These are phyloP conservation scores for Phytophthora kernoviae DNA, from an alignment of 352 stramenopile species.

Conservation along the genomic window DNA sequence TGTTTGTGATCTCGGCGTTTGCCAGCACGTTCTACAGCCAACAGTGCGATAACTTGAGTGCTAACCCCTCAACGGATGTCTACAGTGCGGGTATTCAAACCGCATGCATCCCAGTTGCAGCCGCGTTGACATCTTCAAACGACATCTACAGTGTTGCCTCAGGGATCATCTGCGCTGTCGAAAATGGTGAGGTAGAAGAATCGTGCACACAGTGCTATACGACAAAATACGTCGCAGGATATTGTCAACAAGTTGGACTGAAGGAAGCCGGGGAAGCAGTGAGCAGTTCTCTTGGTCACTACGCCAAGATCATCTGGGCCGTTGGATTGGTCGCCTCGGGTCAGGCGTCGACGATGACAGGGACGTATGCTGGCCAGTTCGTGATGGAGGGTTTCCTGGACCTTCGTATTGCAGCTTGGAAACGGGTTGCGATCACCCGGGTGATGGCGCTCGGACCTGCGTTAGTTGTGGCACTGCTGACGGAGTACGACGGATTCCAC, in stretches of 20 bases:
- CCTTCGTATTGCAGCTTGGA: constrained; percentile 77
- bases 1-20: constrained; percentile 90
- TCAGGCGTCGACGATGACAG: constrained; percentile 92
- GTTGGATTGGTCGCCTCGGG: constrained; percentile 91
- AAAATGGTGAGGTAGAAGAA: constrained; percentile 9
- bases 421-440: constrained; percentile 86
- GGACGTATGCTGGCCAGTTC: constrained; percentile 94
- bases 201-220: constrained; percentile 50
- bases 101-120: constrained; percentile 57
- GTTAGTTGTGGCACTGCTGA: constrained; percentile 68
- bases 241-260: constrained; percentile 84
- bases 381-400: constrained; percentile 95
- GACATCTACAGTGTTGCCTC: constrained; percentile 63
- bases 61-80: constrained; percentile 50
- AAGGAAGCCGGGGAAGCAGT: constrained; percentile 72
- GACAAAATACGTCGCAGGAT: constrained; percentile 36
- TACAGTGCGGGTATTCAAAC: constrained; percentile 60
- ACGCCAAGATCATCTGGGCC: constrained; percentile 84
- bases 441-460: constrained; percentile 84
- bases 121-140: constrained; percentile 50
- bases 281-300: constrained; percentile 59
- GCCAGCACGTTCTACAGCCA: constrained; percentile 90
- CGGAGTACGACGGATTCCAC: constrained; percentile 31
- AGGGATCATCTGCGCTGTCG: constrained; percentile 51
- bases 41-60: constrained; percentile 49